Conservation (phyloP, 441 rosid species). For the Croton setiger region DNA sequence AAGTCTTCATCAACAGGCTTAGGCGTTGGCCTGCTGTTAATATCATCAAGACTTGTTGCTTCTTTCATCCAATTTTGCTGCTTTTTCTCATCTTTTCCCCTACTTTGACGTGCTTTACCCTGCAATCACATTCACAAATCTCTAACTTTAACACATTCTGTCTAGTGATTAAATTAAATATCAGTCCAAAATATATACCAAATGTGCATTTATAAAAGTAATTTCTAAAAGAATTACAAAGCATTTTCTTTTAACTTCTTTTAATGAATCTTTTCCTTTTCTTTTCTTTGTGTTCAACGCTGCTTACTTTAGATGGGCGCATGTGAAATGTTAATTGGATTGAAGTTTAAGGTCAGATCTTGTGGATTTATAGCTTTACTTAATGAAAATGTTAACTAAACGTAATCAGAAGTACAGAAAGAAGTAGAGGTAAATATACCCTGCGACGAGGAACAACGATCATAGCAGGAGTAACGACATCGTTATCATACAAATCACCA, state of each 20-base stretch:
- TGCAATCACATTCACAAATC: conserved; percentile 17
- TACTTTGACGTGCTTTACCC: conserved; percentile 42
- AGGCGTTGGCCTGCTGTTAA: conserved; percentile 33
- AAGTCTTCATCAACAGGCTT: conserved; percentile 90
- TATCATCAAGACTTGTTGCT: conserved; percentile 19
- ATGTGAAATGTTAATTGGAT: not conserved
- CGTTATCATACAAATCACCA: conserved; percentile 81
- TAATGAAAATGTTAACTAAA: not conserved
- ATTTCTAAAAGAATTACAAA: not conserved
- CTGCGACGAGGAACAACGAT: conserved; percentile 83
- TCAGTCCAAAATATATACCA: too few species aligned
- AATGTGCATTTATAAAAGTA: too few species aligned
- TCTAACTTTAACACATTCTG: too few species aligned
- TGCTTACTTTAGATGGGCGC: not conserved
- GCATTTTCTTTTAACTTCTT: conserved; percentile 2
- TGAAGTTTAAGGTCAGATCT: too few species aligned
- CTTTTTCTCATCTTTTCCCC: conserved; percentile 33
- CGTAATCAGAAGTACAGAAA: not conserved
- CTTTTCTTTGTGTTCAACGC: not conserved
- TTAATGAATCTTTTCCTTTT: not conserved
- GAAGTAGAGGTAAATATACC: conserved; percentile 21
- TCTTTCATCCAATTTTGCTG: conserved; percentile 35
- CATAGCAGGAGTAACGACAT: conserved; percentile 76
- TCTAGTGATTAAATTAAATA: too few species aligned
- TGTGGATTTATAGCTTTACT: too few species aligned